phyloP scores from a whole-genome alignment of 2,329 filamentous ascomycete species.

The Daldinia eschscholtzii region DNA sequence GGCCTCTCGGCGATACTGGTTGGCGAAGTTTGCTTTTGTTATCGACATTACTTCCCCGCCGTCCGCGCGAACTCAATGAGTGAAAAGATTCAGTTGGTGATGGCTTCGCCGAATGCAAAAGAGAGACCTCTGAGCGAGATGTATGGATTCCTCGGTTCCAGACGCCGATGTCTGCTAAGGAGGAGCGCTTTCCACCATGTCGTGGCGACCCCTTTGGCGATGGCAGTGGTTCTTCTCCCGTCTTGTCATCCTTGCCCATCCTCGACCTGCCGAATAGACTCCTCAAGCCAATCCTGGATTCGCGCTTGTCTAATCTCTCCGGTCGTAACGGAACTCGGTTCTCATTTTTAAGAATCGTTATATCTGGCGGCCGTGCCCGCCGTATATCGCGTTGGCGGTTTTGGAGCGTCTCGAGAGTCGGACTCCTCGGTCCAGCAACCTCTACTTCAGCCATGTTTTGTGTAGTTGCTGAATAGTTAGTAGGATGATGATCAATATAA shows the following conservation, averaged over 20 bases:
- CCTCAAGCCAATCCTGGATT: conserved; percentile 65
- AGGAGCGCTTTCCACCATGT: conserved; percentile 59
- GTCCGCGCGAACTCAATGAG: conserved; percentile 24
- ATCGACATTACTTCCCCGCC: conserved; percentile 28
- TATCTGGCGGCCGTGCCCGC: conserved; percentile 57
- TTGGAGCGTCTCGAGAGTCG: conserved; percentile 51
- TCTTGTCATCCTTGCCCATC: conserved; percentile 50
- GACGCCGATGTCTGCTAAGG: conserved; percentile 60
- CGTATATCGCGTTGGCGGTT: conserved; percentile 53
- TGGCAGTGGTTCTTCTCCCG: conserved; percentile 47
- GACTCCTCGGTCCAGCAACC: conserved; percentile 41
- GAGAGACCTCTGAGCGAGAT: conserved; percentile 55
- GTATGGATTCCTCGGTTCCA: conserved; percentile 58
- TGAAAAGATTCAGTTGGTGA: conserved; percentile 21
- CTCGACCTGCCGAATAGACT: conserved; percentile 65
- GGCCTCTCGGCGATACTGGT: conserved; percentile 23
- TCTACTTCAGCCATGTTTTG: conserved; percentile 31
- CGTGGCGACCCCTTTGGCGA: conserved; percentile 52
- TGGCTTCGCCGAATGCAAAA: conserved; percentile 45
- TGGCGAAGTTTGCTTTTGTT: conserved; percentile 40
- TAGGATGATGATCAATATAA: conserved; percentile 11
- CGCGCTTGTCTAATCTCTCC: conserved; percentile 60
- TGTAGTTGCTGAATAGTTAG: conserved; percentile 18
- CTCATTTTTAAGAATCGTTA: conserved; percentile 52
- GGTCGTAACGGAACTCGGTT: conserved; percentile 59